These are phyloP conservation scores for Linnemannia elongata DNA, from an alignment of 192 early-diverging fungal genomes.

Conservation along the genomic window DNA sequence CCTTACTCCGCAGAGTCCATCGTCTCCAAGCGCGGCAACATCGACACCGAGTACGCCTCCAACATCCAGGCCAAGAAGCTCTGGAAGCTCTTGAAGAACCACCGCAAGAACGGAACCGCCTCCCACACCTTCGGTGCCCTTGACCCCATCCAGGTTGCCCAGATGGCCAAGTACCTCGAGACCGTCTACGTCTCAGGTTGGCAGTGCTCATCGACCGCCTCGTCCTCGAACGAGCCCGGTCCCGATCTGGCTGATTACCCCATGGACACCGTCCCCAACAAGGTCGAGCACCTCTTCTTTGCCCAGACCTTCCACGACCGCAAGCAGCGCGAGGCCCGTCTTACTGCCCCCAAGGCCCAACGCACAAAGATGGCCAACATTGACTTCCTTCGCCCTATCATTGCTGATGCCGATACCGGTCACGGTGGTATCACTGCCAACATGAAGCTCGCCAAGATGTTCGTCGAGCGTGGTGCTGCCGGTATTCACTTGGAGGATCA, in stretches of 20 bases:
- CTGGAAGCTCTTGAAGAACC: conserved; percentile 84
- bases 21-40: conserved; percentile 89
- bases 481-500: conserved; percentile 96
- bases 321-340: conserved; percentile 92
- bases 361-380: conserved; percentile 79
- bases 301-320: conserved; percentile 98
- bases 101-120: conserved; percentile 83
- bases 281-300: conserved; percentile 98
- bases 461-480: conserved; percentile 96
- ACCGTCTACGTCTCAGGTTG: conserved; percentile 98
- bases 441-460: conserved; percentile 98
- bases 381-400: conserved; percentile 95
- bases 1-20: conserved; percentile 91
- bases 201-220: conserved; percentile 98
- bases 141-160: conserved; percentile 94
- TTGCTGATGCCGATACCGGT: conserved; percentile 98
- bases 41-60: conserved; percentile 82
- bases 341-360: conserved; percentile 73
- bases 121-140: conserved; percentile 96
- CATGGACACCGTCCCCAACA: conserved; percentile 98
- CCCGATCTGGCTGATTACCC: conserved; percentile 99
- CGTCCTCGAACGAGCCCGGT: conserved; percentile 94
- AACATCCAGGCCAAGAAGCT: conserved; percentile 94
- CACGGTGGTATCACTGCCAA: conserved; percentile 98
- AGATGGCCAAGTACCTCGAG: conserved; percentile 98